These are phyloP conservation scores for Trametes coccinea DNA, from an alignment of 768 basidiomycete genomes.

Conservation along the genomic window DNA sequence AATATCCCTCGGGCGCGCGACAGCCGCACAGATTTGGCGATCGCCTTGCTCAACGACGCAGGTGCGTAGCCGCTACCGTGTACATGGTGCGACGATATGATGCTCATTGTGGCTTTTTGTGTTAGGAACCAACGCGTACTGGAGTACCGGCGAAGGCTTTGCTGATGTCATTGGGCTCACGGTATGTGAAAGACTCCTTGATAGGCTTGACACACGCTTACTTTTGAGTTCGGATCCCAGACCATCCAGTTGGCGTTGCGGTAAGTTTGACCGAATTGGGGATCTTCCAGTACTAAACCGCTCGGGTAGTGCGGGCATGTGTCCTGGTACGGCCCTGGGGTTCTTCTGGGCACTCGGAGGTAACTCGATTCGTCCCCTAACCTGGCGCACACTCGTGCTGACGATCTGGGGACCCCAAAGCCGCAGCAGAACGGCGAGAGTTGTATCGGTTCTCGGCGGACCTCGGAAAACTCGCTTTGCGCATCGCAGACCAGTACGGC, in stretches of 20 bases:
- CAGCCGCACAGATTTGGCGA: constrained; percentile 58
- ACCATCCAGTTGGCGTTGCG: constrained; percentile 64
- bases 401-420: constrained; percentile 3
- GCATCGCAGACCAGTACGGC: constrained; percentile 66
- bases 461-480: constrained; percentile 63
- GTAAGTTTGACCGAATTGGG: constrained; percentile 35
- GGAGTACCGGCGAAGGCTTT: constrained; percentile 59
- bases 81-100: constrained; percentile 1
- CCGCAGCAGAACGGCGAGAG: constrained; percentile 61
- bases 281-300: background rate
- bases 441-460: constrained; percentile 69
- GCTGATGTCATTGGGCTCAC: constrained; percentile 66
- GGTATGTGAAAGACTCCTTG: constrained; percentile 39
- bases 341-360: constrained; percentile 74
- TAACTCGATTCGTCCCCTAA: constrained; percentile 26
- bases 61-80: constrained; percentile 35
- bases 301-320: constrained; percentile 57
- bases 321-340: constrained; percentile 66
- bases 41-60: constrained; percentile 68
- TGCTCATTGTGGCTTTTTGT: background rate
- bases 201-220: background rate
- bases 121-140: constrained; percentile 68
- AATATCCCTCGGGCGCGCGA: constrained; percentile 63
- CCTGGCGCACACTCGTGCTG: background rate
- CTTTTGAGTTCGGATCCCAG: constrained; percentile 34